Evolutionary conservation across 2,329 filamentous ascomycete species (phyloP).

Genomic region (Xylaria polymorpha): DNA sequence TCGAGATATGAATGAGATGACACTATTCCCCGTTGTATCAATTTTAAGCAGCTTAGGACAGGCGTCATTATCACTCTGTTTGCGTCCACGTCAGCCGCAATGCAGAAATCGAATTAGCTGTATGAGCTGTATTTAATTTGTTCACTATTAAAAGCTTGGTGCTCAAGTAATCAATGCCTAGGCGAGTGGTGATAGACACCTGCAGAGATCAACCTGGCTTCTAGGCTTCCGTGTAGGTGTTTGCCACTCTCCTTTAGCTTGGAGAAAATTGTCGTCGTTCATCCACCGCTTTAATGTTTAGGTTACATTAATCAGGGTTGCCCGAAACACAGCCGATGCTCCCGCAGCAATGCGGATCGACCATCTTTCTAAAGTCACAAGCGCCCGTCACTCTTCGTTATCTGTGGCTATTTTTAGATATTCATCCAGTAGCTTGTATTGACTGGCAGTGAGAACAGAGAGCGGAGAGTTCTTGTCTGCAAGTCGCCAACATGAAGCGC

Average conservation of each 20-base stretch:
- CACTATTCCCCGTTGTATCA: not conserved
- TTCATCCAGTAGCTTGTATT: not conserved
- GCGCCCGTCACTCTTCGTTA: not conserved
- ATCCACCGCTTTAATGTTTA: not conserved
- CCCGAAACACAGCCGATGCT: not conserved
- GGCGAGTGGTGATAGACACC: not conserved
- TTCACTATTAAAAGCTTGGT: not conserved
- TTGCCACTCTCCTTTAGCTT: not conserved
- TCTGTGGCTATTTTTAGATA: not conserved
- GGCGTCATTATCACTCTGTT: not conserved
- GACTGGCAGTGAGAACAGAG: not conserved
- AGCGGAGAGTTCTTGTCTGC: not conserved
- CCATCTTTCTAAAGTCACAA: not conserved
- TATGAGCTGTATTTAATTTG: not conserved
- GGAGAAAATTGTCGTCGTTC: not conserved
- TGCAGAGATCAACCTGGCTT: not conserved
- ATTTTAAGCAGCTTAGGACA: not conserved
- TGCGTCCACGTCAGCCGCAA: not conserved
- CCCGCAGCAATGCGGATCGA: not conserved
- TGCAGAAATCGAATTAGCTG: not conserved
- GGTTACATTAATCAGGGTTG: not conserved
- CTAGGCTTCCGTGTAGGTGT: not conserved
- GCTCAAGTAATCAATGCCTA: not conserved
- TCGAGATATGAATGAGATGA: too few species aligned
- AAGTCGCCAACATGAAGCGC: not conserved